Conservation (phyloP, 2,329 filamentous ascomycete species). For the Microdochium paspali region DNA sequence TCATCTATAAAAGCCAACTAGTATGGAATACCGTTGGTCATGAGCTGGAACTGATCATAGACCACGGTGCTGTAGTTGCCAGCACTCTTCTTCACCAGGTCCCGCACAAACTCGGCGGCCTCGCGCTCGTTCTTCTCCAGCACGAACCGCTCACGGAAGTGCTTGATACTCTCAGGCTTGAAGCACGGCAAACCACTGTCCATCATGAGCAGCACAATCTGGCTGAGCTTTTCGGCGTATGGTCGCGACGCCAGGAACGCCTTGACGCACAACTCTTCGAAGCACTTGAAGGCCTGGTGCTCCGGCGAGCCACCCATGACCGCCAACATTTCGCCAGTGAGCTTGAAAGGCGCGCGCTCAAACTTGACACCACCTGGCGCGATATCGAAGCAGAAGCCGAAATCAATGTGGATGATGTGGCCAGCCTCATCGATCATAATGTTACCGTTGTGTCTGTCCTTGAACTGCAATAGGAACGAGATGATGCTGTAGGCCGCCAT, state of each 20-base stretch:
- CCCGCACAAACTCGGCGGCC: conserved; percentile 88
- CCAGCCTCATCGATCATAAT: conserved; percentile 99
- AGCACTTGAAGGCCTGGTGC: conserved; percentile 87
- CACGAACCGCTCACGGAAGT: conserved; percentile 89
- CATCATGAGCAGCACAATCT: conserved; percentile 91
- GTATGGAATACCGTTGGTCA: conserved; percentile 96
- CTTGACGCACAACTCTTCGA: conserved; percentile 94
- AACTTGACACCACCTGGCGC: conserved; percentile 95
- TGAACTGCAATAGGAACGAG: conserved; percentile 94
- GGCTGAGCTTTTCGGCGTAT: conserved; percentile 78
- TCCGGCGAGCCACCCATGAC: conserved; percentile 88
- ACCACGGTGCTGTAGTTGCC: conserved; percentile 85
- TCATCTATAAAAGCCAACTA: conserved; percentile 26
- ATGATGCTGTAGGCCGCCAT: conserved; percentile 99
- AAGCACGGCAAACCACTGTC: conserved; percentile 95
- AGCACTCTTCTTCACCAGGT: conserved; percentile 82
- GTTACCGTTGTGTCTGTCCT: conserved; percentile 97
- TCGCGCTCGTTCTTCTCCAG: conserved; percentile 86
- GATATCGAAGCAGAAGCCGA: conserved; percentile 99
- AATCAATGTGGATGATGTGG: conserved; percentile 97
- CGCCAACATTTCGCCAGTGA: conserved; percentile 95
- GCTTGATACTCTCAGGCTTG: conserved; percentile 87
- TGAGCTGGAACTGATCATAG: conserved; percentile 95
- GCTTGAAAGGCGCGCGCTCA: conserved; percentile 95
- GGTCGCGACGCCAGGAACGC: conserved; percentile 82